Evolutionary conservation across 257 asterid species (phyloP), one percentile per base, ranked within the genome.

Genomic region (Misopates orontium): DNA sequence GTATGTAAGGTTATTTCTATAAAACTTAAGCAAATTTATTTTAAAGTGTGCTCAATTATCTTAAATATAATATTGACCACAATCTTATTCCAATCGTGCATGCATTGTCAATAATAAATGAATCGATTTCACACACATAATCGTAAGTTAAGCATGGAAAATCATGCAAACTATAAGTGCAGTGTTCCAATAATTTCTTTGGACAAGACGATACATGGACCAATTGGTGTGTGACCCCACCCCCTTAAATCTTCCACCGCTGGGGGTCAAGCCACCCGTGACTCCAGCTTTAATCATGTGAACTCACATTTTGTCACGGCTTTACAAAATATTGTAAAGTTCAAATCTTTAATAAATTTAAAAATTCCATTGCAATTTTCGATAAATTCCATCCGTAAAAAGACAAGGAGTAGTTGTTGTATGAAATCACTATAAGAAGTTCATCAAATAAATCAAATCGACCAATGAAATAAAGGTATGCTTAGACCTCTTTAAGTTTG

Each of bases 271-370:
- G 69, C 66, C 55, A 59, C 81, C 85, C 78, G 82, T 80, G 85
- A 80, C 82, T 73, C 47, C 74, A 73, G 60, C 64, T 20, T 64
- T 59, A 67, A 67, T 71, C 85, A 76, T 76, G 82, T 80, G 82
- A 79, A 56, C 65, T 68, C 66, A 63, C 41, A 24, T 50, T 73
- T 73, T 80, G 85, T 71, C 82, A 41, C 32, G 48, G 66, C 71
- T 36, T 69, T 60, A 47, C 2, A 28, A 22, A 13, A 67, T 11
- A 20, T 23, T 44, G 11, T 20, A 23, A 0, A 44, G 45, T 42
- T 10, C 17, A 52, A 10, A 41, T 11, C 11, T 55, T 45, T 18
- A n/a, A 4, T 10, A 40, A 49, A 10, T 22, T 12, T 12, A 7
- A 45, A 17, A 11, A 41, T 67, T 3, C 5, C n/a, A 36, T 47